Conservation (phyloP, 768 basidiomycete genomes). For the Galerina marginata region DNA sequence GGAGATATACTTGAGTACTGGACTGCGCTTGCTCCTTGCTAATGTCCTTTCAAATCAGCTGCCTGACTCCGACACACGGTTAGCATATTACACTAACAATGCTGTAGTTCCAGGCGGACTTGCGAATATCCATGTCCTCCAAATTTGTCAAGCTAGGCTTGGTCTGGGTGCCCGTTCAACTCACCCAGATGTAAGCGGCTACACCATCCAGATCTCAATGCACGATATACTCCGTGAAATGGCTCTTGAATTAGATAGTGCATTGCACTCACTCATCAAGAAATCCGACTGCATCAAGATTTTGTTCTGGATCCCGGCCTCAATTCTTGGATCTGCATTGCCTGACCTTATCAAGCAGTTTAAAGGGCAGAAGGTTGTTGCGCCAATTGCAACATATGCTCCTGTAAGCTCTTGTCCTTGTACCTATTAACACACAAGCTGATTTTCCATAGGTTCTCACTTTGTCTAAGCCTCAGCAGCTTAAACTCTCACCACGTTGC, state of each 20-base stretch:
- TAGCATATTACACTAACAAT: neutral
- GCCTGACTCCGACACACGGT: neutral
- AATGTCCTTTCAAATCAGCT: neutral
- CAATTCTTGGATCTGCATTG: neutral
- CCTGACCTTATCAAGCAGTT: neutral
- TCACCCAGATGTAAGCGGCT: slow-evolving; percentile 2
- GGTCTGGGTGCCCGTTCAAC: slow-evolving; percentile 1
- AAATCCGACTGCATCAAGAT: neutral
- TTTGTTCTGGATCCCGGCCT: slow-evolving; percentile 5
- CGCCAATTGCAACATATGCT: neutral
- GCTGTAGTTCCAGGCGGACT: neutral
- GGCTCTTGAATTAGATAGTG: neutral
- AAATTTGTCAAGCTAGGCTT: neutral
- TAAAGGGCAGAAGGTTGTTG: neutral
- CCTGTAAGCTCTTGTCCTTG: neutral
- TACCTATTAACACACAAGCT: neutral
- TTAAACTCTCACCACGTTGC: no score
- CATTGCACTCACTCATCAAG: neutral
- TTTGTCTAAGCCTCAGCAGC: no score
- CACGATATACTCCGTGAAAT: neutral
- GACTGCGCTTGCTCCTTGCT: neutral
- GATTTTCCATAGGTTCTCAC: no score
- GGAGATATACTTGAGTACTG: neutral
- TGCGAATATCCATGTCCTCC: neutral
- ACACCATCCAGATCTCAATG: neutral